Base-by-base conservation (phyloP, 192 early-diverging fungal genomes). In the Allomyces javanicus region DNA sequence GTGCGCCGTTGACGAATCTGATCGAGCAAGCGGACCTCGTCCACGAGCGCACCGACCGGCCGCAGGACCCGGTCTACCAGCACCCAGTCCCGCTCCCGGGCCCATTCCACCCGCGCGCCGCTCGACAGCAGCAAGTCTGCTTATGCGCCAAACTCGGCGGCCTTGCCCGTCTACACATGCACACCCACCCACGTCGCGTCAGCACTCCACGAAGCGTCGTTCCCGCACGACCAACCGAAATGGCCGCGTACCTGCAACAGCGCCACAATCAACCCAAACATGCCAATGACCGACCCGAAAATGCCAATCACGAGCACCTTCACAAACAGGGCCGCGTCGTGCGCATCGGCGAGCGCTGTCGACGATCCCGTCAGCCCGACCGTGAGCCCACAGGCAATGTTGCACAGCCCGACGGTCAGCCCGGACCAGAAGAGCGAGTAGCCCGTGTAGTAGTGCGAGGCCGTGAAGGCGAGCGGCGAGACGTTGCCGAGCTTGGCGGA, bases 301-400 rank as follows among this genome's bases (percentile, higher is more conserved):
- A 98, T 98, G 70, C 96, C 95, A 65, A 98, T 87, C 62, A 98
- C 89, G 44, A 98, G 77, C 25, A 98, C 89, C 73, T 98, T 98
- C 69, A 98, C 95, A 81, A 98, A 98, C 62, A 98, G 77, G 70
- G 87, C 80, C 43, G 85, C 79, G 76, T 98, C 92, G 62, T 93
- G 90, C 23, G 95, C 93, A 72, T 98, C 95, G 21, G 93, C 93
- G n/a, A 95, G 75, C 10, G 92, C 95, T 44, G 93, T 93, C 65
- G 86, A 93, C 61, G 87, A 87, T 50, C 95, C 95, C 19, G 89
- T 92, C 66, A 95, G 81, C 26, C 95, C 95, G 1, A 98, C 95
- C 33, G 85, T 85, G 0, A 98, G 72, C 61, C 95, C 95, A 69
- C 95, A 98, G 62, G 92, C 82, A 26, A 98, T 76, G 74, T 98